phyloP scores from a whole-genome alignment of 768 basidiomycete species.

The Tricholoma sp. region DNA sequence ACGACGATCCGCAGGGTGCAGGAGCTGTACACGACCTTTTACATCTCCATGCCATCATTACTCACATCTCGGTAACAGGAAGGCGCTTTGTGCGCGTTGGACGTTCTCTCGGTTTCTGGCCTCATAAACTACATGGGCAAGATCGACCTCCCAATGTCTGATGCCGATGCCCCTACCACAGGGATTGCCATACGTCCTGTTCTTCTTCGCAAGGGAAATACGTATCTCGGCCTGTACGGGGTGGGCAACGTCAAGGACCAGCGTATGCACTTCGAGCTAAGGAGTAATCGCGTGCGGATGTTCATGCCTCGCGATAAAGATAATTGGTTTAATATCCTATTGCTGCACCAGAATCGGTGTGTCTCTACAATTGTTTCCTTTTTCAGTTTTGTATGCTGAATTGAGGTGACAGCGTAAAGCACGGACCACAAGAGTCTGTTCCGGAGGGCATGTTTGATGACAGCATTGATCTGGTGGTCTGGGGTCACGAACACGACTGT shows the following conservation, averaged over 20 bases:
- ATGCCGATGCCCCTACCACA: constrained; percentile 55
- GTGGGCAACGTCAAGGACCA: constrained; percentile 96
- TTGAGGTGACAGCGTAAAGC: constrained; percentile 64
- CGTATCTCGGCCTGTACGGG: constrained; percentile 88
- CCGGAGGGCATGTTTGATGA: constrained; percentile 98
- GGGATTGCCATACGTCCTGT: constrained; percentile 89
- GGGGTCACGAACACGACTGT: constrained; percentile 99
- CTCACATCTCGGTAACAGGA: constrained; percentile 44
- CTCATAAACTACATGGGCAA: constrained; percentile 98
- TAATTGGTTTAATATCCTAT: constrained; percentile 91
- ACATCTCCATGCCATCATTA: not conserved
- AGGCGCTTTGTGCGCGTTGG: constrained; percentile 93
- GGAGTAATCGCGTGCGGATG: constrained; percentile 93
- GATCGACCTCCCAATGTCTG: constrained; percentile 77
- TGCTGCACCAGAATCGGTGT: constrained; percentile 95
- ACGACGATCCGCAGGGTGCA: constrained; percentile 97
- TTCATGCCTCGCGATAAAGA: constrained; percentile 90
- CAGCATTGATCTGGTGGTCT: constrained; percentile 86
- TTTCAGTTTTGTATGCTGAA: not conserved
- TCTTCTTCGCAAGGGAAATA: constrained; percentile 84
- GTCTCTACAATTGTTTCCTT: constrained; percentile 12
- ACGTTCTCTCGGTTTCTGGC: constrained; percentile 90
- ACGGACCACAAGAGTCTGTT: constrained; percentile 90
- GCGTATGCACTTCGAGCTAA: constrained; percentile 93
- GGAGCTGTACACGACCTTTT: constrained; percentile 64